These are phyloP conservation scores for Talaromyces proteolyticus DNA, from an alignment of 495 filamentous ascomycete species.

Conservation along the genomic window DNA sequence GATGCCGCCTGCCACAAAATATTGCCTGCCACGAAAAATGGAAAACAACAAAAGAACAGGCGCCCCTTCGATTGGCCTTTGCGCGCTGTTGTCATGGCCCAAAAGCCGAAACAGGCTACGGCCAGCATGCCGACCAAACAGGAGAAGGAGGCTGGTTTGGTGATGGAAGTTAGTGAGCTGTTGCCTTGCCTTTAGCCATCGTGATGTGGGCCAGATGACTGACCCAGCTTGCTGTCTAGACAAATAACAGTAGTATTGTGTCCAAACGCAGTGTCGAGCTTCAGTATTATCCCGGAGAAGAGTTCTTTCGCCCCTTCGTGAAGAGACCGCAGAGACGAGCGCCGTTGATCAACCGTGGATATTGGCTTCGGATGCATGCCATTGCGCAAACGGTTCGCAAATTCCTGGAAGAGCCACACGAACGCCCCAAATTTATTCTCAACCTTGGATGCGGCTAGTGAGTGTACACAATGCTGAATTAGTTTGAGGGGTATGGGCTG, in stretches of 20 bases:
- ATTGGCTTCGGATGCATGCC: slow-evolving; percentile 78
- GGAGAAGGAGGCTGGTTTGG: slow-evolving; percentile 52
- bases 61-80: too few relatives aligned
- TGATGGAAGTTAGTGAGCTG: slow-evolving; percentile 57
- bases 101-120: background rate
- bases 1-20: background rate
- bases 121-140: slow-evolving; percentile 18
- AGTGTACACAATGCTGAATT: slow-evolving; percentile 28
- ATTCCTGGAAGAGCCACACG: slow-evolving; percentile 57
- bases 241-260: slow-evolving; percentile 84
- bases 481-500: slow-evolving; percentile 14
- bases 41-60: background rate
- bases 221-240: slow-evolving; percentile 40
- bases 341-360: slow-evolving; percentile 83
- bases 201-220: slow-evolving; percentile 3
- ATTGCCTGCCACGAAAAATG: background rate
- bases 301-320: slow-evolving; percentile 85
- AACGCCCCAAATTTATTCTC: slow-evolving; percentile 66
- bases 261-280: slow-evolving; percentile 86
- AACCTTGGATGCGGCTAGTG: slow-evolving; percentile 92
- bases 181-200: background rate
- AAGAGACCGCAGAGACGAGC: slow-evolving; percentile 73
- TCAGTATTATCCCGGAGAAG: slow-evolving; percentile 69
- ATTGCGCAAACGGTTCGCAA: slow-evolving; percentile 65
- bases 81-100: background rate